Evolutionary conservation across 371 early-diverging fungal species (phyloP).

Genomic region (Blakeslea trispora): DNA sequence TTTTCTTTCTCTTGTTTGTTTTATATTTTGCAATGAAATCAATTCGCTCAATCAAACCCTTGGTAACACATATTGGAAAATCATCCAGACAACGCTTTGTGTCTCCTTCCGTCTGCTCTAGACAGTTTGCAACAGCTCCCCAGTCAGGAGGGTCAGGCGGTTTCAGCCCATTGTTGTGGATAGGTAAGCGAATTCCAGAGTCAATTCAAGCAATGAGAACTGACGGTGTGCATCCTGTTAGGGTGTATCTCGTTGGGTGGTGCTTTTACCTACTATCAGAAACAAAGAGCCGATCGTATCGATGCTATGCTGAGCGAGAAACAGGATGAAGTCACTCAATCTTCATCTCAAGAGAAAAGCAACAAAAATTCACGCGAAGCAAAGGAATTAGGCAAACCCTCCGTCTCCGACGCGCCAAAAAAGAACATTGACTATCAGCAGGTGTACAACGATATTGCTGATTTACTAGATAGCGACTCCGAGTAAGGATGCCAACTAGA

Average conservation of each 20-base stretch:
- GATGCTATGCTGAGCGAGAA: not conserved
- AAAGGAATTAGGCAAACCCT: not conserved
- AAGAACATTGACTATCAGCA: constrained; percentile 27
- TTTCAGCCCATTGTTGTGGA: not conserved
- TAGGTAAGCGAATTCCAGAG: not conserved
- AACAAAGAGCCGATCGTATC: constrained; percentile 3
- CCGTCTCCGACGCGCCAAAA: not conserved
- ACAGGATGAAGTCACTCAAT: not conserved
- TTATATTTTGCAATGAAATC: not conserved
- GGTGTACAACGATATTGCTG: constrained; percentile 31
- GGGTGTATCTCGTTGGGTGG: constrained; percentile 27
- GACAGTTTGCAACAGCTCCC: not conserved
- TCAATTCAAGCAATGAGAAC: no score
- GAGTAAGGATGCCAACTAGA: no score
- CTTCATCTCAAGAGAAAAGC: constrained; percentile 1
- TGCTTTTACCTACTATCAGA: constrained; percentile 23
- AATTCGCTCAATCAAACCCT: not conserved
- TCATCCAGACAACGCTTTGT: not conserved
- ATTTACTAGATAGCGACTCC: constrained; percentile 16
- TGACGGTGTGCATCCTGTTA: not conserved
- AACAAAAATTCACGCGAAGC: not conserved
- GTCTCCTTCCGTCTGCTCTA: not conserved
- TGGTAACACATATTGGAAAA: not conserved
- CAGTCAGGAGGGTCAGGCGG: not conserved
- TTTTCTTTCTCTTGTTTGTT: not conserved